Evolutionary conservation across 768 basidiomycete genomes (phyloP).

Genomic region (Phaeotremella fagi): DNA sequence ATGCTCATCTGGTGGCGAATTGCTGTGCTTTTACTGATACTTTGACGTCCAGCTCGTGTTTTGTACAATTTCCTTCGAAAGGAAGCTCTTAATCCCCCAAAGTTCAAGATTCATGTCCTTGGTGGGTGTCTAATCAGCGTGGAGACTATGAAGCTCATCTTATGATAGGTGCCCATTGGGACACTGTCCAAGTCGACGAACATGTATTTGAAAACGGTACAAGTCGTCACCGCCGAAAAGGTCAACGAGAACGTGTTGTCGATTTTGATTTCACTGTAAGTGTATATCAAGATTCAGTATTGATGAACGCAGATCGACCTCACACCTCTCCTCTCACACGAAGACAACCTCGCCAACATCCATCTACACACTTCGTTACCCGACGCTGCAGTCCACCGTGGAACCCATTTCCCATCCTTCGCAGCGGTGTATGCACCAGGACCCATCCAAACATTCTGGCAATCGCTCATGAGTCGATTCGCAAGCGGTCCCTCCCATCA

Average conservation of each 20-base stretch:
- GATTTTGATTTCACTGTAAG: conserved; percentile 41
- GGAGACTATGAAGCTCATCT: too few species aligned
- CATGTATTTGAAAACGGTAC: conserved; percentile 56
- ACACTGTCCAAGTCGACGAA: conserved; percentile 62
- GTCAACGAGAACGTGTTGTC: conserved; percentile 19
- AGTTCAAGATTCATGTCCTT: conserved; percentile 16
- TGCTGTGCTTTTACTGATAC: not conserved
- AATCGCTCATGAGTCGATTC: not conserved
- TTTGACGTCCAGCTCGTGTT: conserved; percentile 56
- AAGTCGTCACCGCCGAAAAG: conserved; percentile 11
- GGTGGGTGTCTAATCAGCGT: conserved; percentile 45
- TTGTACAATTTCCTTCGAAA: conserved; percentile 69
- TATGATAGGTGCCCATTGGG: conserved; percentile 58
- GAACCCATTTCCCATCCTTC: conserved; percentile 13
- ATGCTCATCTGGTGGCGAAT: conserved; percentile 27
- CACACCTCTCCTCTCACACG: conserved; percentile 17
- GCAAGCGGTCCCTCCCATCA: not conserved
- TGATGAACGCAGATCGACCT: conserved; percentile 48
- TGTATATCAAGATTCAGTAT: not conserved
- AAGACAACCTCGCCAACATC: conserved; percentile 43
- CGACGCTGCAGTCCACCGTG: conserved; percentile 8
- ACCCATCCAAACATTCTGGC: not conserved
- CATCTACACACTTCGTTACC: conserved; percentile 46
- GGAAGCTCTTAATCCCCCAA: conserved; percentile 50
- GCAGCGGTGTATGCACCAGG: conserved; percentile 15